phyloP scores from a whole-genome alignment of 2,329 filamentous ascomycete species.

The Daldinia sp. region DNA sequence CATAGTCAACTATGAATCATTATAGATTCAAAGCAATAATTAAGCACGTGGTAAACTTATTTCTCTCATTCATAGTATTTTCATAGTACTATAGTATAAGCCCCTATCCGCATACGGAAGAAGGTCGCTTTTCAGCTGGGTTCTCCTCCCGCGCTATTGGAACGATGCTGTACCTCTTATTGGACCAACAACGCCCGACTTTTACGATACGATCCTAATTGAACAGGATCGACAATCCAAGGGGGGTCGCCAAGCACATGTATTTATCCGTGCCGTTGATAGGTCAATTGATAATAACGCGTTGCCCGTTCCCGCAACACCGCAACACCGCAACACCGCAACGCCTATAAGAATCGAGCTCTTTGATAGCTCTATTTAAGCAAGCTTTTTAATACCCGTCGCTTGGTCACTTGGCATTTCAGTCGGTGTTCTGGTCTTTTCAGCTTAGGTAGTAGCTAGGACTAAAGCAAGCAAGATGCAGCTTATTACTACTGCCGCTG shows the following conservation, averaged over 20 bases:
- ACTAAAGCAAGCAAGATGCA: constrained; percentile 33
- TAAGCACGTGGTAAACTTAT: too few relatives aligned
- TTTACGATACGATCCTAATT: constrained; percentile 17
- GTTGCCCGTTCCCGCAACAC: constrained; percentile 14
- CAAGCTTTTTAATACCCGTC: constrained; percentile 11
- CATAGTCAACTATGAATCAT: constrained; percentile 7
- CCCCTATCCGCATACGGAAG: neutral
- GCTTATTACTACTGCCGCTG: constrained; percentile 25
- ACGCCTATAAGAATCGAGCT: constrained; percentile 38
- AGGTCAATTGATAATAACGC: constrained; percentile 28
- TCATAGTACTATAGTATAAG: neutral
- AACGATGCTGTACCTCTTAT: constrained; percentile 24
- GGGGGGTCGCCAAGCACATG: constrained; percentile 26
- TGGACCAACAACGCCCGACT: constrained; percentile 18
- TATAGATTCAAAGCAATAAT: neutral
- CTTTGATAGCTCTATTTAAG: constrained; percentile 27
- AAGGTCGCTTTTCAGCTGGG: constrained; percentile 17
- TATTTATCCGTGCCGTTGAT: constrained; percentile 34
- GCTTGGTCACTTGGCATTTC: constrained; percentile 34
- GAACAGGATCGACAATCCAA: constrained; percentile 23
- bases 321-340: neutral
- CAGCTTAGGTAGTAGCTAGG: constrained; percentile 13
- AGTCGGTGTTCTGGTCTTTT: constrained; percentile 25
- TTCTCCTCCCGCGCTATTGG: constrained; percentile 26
- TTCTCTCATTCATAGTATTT: neutral